A percentile compares a stretch with the other conserved stretches of the same genome.
These are phyloP conservation scores for Blastobotrys terrestris DNA, from an alignment of 805 yeast genomes.

Conservation along the genomic window DNA sequence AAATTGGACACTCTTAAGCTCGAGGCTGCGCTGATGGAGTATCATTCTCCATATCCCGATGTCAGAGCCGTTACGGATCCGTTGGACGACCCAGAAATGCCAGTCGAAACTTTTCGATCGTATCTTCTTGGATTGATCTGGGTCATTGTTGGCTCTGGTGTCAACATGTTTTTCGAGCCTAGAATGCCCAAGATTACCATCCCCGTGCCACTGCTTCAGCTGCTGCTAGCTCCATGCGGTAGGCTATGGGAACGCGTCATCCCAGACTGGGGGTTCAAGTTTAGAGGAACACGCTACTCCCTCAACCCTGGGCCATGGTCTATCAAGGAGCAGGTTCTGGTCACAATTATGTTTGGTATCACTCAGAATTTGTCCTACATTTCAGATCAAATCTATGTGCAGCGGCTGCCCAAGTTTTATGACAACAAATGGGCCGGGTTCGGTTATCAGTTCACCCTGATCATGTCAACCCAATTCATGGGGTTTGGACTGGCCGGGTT, in stretches of 20 bases:
- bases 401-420: slow-evolving; percentile 29
- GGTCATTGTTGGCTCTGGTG: slow-evolving; percentile 42
- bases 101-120: slow-evolving; percentile 45
- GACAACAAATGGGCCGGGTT: slow-evolving; percentile 29
- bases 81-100: slow-evolving; percentile 40
- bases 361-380: slow-evolving; percentile 17
- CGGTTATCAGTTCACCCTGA: slow-evolving; percentile 42
- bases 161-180: slow-evolving; percentile 52
- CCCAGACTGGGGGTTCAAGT: slow-evolving; percentile 42
- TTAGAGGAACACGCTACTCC: slow-evolving; percentile 36
- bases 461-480: slow-evolving; percentile 53
- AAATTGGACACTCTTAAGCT: slow-evolving; percentile 29
- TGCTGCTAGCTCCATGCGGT: slow-evolving; percentile 59
- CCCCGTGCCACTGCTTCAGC: slow-evolving; percentile 48
- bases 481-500: slow-evolving; percentile 66
- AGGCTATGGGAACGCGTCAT: slow-evolving; percentile 35
- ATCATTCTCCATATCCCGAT: slow-evolving; percentile 51
- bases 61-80: slow-evolving; percentile 50
- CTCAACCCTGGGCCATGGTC: slow-evolving; percentile 61
- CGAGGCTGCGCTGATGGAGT: slow-evolving; percentile 37
- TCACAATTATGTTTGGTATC: slow-evolving; percentile 33
- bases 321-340: slow-evolving; percentile 57
- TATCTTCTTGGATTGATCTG: slow-evolving; percentile 35
- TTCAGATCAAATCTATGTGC: slow-evolving; percentile 20
- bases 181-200: slow-evolving; percentile 50